phyloP scores from a whole-genome alignment of 306 rosid genomes.

The Ochetophila trinervis region DNA sequence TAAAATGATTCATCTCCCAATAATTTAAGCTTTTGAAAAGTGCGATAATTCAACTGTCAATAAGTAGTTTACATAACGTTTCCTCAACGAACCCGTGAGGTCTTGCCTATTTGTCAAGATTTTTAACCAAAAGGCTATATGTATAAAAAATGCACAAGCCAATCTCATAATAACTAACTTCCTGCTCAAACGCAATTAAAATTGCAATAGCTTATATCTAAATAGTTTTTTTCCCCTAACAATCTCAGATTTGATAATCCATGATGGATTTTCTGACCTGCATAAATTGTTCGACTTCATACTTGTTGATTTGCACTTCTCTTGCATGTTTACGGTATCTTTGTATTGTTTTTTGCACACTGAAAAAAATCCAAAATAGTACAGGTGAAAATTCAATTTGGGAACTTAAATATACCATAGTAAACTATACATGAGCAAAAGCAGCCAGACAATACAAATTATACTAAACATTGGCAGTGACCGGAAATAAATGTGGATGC shows the following conservation, averaged over 20 bases:
- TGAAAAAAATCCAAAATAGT: slow-evolving; percentile 35
- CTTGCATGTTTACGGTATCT: slow-evolving; percentile 33
- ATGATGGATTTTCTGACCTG: slow-evolving; percentile 44
- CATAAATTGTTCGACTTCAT: slow-evolving; percentile 29
- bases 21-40: no score
- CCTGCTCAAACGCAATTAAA: no score
- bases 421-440: no score
- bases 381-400: neutral
- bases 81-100: no score
- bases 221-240: neutral
- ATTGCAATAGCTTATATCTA: no score
- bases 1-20: neutral
- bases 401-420: neutral
- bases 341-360: slow-evolving; percentile 41
- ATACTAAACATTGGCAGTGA: no score
- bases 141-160: no score
- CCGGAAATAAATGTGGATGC: no score
- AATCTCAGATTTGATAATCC: neutral
- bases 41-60: neutral
- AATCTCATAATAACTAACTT: no score
- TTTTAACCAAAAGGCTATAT: no score
- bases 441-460: no score
- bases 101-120: no score
- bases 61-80: neutral
- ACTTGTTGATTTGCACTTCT: slow-evolving; percentile 16